Evolutionary conservation across 495 filamentous ascomycete species (phyloP).

Genomic region (Immersiella caudata): DNA sequence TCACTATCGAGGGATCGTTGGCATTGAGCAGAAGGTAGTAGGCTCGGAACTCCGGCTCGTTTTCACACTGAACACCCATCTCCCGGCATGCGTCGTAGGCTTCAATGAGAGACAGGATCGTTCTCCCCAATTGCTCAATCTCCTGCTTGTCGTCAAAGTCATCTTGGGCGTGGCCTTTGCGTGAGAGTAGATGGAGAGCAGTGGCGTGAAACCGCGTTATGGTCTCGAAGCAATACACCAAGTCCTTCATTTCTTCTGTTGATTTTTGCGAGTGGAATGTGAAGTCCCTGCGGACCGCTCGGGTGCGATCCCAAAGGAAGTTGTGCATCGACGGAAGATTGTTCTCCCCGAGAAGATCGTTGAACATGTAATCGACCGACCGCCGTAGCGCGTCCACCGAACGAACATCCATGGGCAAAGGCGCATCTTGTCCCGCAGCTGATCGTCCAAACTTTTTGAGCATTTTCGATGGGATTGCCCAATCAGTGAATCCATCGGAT

Average conservation of each 20-base stretch:
- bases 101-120: constrained; percentile 83
- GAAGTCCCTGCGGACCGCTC: constrained; percentile 91
- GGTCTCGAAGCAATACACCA: constrained; percentile 81
- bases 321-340: constrained; percentile 72
- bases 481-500: constrained; percentile 42
- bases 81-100: constrained; percentile 77
- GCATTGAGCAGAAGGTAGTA: constrained; percentile 88
- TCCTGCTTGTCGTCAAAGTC: constrained; percentile 90
- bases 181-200: constrained; percentile 80
- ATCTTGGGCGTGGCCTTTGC: constrained; percentile 60
- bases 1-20: constrained; percentile 72
- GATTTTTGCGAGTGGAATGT: constrained; percentile 76
- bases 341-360: constrained; percentile 68
- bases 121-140: constrained; percentile 86
- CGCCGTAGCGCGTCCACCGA: constrained; percentile 72
- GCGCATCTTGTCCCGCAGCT: constrained; percentile 88
- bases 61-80: constrained; percentile 53
- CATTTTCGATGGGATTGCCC: constrained; percentile 47
- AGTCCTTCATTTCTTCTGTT: constrained; percentile 62
- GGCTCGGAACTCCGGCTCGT: constrained; percentile 88
- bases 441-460: constrained; percentile 89
- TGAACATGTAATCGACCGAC: constrained; percentile 81
- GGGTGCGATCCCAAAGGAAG: constrained; percentile 92
- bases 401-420: constrained; percentile 89
- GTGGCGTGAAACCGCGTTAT: constrained; percentile 92